Evolutionary conservation across 495 filamentous ascomycete genomes (phyloP).

Genomic region (Delitschia confertaspora): DNA sequence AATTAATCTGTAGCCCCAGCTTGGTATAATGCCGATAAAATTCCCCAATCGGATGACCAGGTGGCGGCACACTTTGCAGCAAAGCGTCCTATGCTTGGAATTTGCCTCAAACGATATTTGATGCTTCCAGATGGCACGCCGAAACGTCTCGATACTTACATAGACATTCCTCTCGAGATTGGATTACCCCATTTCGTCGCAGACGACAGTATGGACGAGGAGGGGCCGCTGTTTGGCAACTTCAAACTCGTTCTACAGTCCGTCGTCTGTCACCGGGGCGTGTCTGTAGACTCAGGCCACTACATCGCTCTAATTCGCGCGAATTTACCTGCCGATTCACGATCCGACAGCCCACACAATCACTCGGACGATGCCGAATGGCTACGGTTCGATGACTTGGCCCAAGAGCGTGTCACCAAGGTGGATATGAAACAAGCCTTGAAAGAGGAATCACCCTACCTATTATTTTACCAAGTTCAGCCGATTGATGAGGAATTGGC

Average conservation of each 20-base stretch:
- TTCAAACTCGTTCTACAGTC: conserved; percentile 89
- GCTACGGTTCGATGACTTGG: conserved; percentile 87
- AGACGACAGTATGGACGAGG: conserved; percentile 58
- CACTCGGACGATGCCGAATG: conserved; percentile 48
- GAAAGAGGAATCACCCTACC: conserved; percentile 80
- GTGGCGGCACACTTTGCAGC: conserved; percentile 63
- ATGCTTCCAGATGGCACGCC: conserved; percentile 60
- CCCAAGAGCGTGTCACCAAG: conserved; percentile 55
- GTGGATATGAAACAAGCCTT: conserved; percentile 72
- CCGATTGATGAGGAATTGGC: conserved; percentile 64
- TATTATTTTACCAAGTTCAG: conserved; percentile 89
- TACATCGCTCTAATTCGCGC: conserved; percentile 78
- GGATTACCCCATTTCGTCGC: conserved; percentile 82
- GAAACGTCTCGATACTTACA: conserved; percentile 61
- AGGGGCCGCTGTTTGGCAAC: conserved; percentile 59
- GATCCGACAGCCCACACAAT: not conserved
- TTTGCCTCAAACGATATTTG: conserved; percentile 86
- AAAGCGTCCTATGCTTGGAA: conserved; percentile 73
- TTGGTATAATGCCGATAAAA: conserved; percentile 62
- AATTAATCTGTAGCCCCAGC: conserved; percentile 44
- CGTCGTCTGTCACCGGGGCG: conserved; percentile 82
- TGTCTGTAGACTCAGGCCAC: conserved; percentile 82
- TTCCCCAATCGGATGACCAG: conserved; percentile 58
- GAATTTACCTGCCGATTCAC: conserved; percentile 27
- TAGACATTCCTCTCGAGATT: conserved; percentile 89